Evolutionary conservation across 2,329 filamentous ascomycete genomes (phyloP), one percentile per base, ranked within the genome.

Genomic region (Aureobasidium mangrovei): DNA sequence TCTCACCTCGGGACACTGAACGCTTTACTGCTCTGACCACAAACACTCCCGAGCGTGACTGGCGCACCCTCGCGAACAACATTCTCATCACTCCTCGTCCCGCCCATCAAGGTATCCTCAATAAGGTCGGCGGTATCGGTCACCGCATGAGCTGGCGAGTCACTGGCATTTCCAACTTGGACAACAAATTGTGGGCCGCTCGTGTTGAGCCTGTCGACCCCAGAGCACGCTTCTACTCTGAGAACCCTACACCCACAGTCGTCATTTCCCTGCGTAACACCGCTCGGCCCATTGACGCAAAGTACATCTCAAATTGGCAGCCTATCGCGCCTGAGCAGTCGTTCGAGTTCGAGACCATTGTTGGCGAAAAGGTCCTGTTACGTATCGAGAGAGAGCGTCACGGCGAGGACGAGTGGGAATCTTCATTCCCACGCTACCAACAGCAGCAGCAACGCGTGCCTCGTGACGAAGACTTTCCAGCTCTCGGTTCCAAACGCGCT

Each of bases 121-220:
- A 86, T 51, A 93, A 89, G 68, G 85, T 93, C 8, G 93, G 93
- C 40, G 91, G 91, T 29, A 82, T 95, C 64, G 89, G 90, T 33
- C 83, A 81, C 62, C 91, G 85, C 69, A 79, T 94, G 70, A 82
- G 75, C 39, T 98, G 91, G 89, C 82, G 88, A 67, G 84, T 95
- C 4, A 86, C 83, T 0, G 88, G 84, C 36, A 82, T 85, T 4
- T 89, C 83, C 0, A 82, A 79, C 60, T 83, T 81, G 60, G 86
- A 95, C 57, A 84, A 90, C 67, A 85, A 80, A 61, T 79, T 97
- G 38, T 98, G 91, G 91, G 93, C 91, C 4, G 89, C 85, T 12
- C 79, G 83, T 41, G 81, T 96, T 8, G 78, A 81, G 32, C 89
- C 93, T 0, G 77, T 91, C 0, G 82, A 84, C 0, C 73, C 81